Conservation (phyloP, 2,329 filamentous ascomycete species). For the Pseudogymnoascus destructans region DNA sequence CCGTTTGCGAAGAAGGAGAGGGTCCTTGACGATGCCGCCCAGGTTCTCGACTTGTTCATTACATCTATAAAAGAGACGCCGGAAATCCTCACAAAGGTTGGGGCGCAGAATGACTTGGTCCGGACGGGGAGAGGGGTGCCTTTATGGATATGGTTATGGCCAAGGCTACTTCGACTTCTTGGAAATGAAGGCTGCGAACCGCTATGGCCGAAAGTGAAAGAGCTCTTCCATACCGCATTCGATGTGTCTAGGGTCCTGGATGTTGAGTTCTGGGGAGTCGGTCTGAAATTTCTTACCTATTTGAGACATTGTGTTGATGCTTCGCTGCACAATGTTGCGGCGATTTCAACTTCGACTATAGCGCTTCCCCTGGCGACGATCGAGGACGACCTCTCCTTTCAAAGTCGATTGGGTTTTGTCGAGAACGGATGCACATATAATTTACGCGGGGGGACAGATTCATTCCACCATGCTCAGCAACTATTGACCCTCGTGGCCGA, state of each 20-base stretch:
- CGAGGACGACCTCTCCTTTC: conserved; percentile 12
- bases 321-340: neutral
- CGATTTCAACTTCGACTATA: neutral
- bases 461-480: conserved; percentile 20
- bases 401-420: neutral
- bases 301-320: conserved; percentile 30
- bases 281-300: conserved; percentile 34
- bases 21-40: conserved; percentile 46
- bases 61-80: conserved; percentile 66
- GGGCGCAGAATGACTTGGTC: conserved; percentile 32
- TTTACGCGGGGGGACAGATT: conserved; percentile 16
- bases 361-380: conserved; percentile 16
- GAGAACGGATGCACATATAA: conserved; percentile 20
- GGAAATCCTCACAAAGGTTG: conserved; percentile 42
- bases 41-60: conserved; percentile 66
- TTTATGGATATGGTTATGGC: conserved; percentile 53
- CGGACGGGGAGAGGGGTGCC: conserved; percentile 43
- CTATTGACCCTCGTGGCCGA: conserved; percentile 22
- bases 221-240: conserved; percentile 38
- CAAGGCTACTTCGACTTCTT: conserved; percentile 42
- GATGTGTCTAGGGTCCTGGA: conserved; percentile 29
- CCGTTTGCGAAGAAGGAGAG: conserved; percentile 46
- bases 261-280: conserved; percentile 36
- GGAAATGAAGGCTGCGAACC: conserved; percentile 37
- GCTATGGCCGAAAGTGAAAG: conserved; percentile 38